These are phyloP conservation scores for Penicillium verhagenii DNA, from an alignment of 495 filamentous ascomycete genomes.

Conservation along the genomic window DNA sequence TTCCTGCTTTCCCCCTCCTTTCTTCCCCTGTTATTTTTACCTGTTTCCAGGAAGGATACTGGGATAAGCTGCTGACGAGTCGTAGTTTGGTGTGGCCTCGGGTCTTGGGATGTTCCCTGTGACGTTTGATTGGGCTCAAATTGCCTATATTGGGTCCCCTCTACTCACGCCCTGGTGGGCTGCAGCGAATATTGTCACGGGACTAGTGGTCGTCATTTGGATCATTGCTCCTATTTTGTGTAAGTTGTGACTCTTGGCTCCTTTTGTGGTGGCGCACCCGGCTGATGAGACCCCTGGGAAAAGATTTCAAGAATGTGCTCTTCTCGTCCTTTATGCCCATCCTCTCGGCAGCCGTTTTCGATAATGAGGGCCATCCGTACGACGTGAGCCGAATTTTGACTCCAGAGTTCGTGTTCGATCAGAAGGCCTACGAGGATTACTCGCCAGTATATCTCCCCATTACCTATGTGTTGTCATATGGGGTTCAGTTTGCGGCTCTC, in stretches of 20 bases:
- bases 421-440: constrained; percentile 70
- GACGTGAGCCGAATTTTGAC: constrained; percentile 78
- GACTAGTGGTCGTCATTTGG: constrained; percentile 80
- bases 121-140: constrained; percentile 90
- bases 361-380: constrained; percentile 76
- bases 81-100: constrained; percentile 72
- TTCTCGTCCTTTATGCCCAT: constrained; percentile 76
- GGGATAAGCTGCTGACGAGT: constrained; percentile 4
- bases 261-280: constrained; percentile 1
- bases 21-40: not conserved
- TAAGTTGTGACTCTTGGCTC: constrained; percentile 7
- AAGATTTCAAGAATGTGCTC: constrained; percentile 70
- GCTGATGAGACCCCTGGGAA: not conserved
- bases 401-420: constrained; percentile 68
- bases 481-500: constrained; percentile 77
- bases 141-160: constrained; percentile 85
- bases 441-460: constrained; percentile 81
- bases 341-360: constrained; percentile 73
- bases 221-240: constrained; percentile 69
- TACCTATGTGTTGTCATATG: constrained; percentile 79
- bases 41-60: not conserved
- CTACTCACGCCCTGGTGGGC: constrained; percentile 87
- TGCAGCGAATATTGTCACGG: constrained; percentile 79
- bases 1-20: not conserved
- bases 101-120: constrained; percentile 81